Conservation (phyloP, 2,329 filamentous ascomycete genomes). For the Aspergillus fischeri region DNA sequence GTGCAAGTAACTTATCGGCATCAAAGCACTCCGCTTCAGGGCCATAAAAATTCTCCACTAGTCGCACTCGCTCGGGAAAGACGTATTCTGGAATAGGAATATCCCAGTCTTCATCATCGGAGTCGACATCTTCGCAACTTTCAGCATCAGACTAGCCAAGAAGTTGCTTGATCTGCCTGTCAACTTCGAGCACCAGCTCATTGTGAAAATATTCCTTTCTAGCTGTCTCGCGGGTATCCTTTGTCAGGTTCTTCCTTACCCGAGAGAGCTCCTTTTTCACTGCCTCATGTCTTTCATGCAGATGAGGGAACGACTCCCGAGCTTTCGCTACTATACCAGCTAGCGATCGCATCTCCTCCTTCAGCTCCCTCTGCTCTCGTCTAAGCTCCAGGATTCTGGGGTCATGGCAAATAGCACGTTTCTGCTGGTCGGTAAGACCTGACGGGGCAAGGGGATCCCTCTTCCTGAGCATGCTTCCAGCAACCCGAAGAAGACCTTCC, state of each 20-base stretch:
- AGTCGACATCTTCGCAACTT: slow-evolving; percentile 34
- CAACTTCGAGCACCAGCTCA: slow-evolving; percentile 21
- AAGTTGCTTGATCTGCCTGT: slow-evolving; percentile 24
- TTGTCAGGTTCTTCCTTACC: slow-evolving; percentile 19
- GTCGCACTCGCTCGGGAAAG: slow-evolving; percentile 20
- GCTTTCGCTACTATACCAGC: too few relatives aligned
- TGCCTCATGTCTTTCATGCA: slow-evolving; percentile 19
- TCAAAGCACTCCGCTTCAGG: slow-evolving; percentile 21
- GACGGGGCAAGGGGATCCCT: too few relatives aligned
- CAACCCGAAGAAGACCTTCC: too few relatives aligned
- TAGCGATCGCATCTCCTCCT: too few relatives aligned
- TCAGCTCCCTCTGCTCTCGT: too few relatives aligned
- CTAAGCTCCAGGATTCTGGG: too few relatives aligned
- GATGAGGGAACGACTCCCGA: slow-evolving; percentile 4
- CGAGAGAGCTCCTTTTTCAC: slow-evolving; percentile 18
- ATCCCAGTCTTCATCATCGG: slow-evolving; percentile 75
- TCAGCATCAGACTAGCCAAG: slow-evolving; percentile 52
- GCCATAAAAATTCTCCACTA: slow-evolving; percentile 26
- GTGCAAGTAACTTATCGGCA: slow-evolving; percentile 22
- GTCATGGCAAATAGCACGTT: too few relatives aligned
- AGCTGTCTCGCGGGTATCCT: slow-evolving; percentile 15
- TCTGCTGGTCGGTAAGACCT: too few relatives aligned
- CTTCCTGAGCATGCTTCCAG: too few relatives aligned
- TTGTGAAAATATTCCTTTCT: slow-evolving; percentile 25
- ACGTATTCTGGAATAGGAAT: slow-evolving; percentile 19